A percentile compares a stretch with the other conserved stretches of the same genome.
Evolutionary conservation across 2,329 filamentous ascomycete genomes (phyloP).

Genomic region (Annulohypoxylon truncatum): DNA sequence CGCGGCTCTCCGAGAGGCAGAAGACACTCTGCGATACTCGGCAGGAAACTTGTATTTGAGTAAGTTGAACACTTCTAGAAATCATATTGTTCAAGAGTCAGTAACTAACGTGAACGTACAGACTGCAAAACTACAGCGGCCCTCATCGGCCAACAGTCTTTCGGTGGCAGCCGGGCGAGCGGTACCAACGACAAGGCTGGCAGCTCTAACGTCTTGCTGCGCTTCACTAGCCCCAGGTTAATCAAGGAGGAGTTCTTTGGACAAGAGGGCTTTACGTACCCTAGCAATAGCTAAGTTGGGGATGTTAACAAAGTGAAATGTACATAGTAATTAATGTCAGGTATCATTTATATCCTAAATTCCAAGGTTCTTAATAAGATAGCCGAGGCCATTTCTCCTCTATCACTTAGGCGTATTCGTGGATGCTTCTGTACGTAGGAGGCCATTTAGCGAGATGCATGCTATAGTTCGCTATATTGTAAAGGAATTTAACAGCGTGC

Average conservation of each 20-base stretch:
- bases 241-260: conserved; percentile 63
- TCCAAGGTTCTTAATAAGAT: background rate
- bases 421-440: too few relatives aligned
- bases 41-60: conserved; percentile 69
- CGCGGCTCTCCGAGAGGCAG: conserved; percentile 60
- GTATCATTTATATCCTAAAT: background rate
- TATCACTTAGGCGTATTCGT: too few relatives aligned
- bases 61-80: background rate
- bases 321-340: background rate
- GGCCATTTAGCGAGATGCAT: too few relatives aligned
- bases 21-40: conserved; percentile 63
- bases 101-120: background rate
- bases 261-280: conserved; percentile 58
- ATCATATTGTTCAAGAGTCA: background rate
- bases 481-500: too few relatives aligned
- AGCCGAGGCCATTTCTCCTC: too few relatives aligned
- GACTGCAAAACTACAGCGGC: conserved; percentile 62
- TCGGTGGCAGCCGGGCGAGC: conserved; percentile 63
- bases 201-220: conserved; percentile 60
- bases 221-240: conserved; percentile 63
- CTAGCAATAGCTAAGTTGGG: conserved; percentile 58
- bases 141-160: conserved; percentile 67
- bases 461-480: too few relatives aligned
- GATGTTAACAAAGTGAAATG: background rate
- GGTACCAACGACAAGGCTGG: conserved; percentile 69